Percentiles rank a stretch among this genome's conserved stretches.
Evolutionary conservation across 306 rosid species (phyloP).

Genomic region (Lathyrus sativus): DNA sequence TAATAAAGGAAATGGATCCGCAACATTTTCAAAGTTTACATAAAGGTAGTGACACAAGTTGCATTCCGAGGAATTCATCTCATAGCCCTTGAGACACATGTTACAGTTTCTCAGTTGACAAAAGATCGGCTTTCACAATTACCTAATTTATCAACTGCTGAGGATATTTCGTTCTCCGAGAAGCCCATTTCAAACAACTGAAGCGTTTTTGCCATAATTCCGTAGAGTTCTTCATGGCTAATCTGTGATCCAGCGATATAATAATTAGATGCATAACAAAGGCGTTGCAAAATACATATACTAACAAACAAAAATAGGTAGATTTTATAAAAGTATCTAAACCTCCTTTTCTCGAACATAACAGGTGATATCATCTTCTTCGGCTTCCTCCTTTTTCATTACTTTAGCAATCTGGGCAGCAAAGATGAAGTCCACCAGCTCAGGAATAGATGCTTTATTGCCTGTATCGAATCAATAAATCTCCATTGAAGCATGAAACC

Average conservation of each 20-base stretch:
- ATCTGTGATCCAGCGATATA: conserved; percentile 45
- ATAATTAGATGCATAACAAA: conserved; percentile 25
- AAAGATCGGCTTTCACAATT: conserved; percentile 32
- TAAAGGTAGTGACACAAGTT: conserved; percentile 1
- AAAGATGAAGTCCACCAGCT: conserved; percentile 77
- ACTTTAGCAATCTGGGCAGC: conserved; percentile 81
- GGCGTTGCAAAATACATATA: neutral
- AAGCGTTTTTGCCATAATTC: conserved; percentile 87
- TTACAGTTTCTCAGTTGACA: conserved; percentile 13
- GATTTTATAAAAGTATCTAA: conserved; percentile 5
- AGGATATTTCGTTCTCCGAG: conserved; percentile 84
- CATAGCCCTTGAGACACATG: conserved; percentile 17
- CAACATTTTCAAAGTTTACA: conserved; percentile 32
- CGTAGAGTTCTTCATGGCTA: conserved; percentile 69
- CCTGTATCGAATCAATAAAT: conserved; percentile 56
- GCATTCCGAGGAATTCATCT: conserved; percentile 23
- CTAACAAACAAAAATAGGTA: neutral
- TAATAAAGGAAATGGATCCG: conserved; percentile 7
- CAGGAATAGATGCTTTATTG: conserved; percentile 63
- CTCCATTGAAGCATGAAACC: conserved; percentile 1
- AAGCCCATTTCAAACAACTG: conserved; percentile 93
- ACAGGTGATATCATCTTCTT: conserved; percentile 45
- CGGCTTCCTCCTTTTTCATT: conserved; percentile 54
- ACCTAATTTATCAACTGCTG: conserved; percentile 82
- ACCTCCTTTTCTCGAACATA: conserved; percentile 66